These are phyloP conservation scores for Plasmodium relictum DNA, from an alignment of 169 alveolate genomes.

Conservation along the genomic window DNA sequence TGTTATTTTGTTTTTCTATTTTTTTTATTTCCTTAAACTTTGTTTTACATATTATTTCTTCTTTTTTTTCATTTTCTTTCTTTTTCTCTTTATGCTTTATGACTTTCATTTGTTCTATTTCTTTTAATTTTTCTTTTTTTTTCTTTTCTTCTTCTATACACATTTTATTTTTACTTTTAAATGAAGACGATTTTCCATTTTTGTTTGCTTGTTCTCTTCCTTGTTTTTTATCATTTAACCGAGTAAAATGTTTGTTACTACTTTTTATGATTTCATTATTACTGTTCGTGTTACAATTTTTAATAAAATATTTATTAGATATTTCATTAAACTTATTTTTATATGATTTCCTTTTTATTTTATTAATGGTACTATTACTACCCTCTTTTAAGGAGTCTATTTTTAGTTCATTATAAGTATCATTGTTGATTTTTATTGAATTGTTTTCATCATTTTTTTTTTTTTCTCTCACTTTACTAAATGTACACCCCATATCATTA, in stretches of 20 bases:
- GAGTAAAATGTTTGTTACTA: not conserved
- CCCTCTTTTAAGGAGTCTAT: not conserved
- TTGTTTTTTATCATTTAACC: not conserved
- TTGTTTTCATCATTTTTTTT: constrained; percentile 26
- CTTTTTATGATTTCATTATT: not conserved
- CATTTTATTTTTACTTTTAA: too few species aligned
- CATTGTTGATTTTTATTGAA: not conserved
- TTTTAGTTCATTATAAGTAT: not conserved
- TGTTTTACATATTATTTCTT: not conserved
- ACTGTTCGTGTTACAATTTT: not conserved
- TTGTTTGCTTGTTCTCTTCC: not conserved
- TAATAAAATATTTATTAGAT: not conserved
- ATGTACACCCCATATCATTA: constrained; percentile 78
- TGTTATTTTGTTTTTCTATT: not conserved
- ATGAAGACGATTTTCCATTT: too few species aligned
- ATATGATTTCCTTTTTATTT: not conserved
- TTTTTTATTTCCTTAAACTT: not conserved
- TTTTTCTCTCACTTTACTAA: constrained; percentile 52
- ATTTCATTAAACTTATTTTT: constrained; percentile 3
- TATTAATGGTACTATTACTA: not conserved
- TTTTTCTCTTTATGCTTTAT: not conserved
- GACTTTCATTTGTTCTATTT: not conserved
- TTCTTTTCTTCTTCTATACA: not conserved
- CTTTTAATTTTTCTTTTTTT: not conserved
- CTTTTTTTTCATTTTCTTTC: not conserved